These are phyloP conservation scores for Calonectria montana DNA, from an alignment of 2,329 filamentous ascomycete species.

Conservation along the genomic window DNA sequence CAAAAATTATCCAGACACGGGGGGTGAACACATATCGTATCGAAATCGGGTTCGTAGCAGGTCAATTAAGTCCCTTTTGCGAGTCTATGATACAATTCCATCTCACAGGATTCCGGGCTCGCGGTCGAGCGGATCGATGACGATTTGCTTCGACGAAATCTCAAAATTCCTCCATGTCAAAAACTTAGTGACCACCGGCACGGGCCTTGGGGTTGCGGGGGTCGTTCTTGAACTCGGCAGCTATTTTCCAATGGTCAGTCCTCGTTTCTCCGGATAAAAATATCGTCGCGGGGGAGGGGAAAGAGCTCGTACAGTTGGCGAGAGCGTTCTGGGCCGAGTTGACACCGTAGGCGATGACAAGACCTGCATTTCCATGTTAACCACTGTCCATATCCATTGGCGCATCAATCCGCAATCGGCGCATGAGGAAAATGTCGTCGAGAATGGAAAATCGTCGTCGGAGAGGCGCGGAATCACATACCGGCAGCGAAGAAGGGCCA, in stretches of 20 bases:
- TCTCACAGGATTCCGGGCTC: slow-evolving; percentile 36
- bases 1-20: slow-evolving; percentile 5
- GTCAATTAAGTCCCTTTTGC: slow-evolving; percentile 50
- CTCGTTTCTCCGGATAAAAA: not conserved
- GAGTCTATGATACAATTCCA: slow-evolving; percentile 58
- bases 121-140: slow-evolving; percentile 42
- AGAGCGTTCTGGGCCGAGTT: slow-evolving; percentile 84
- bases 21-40: slow-evolving; percentile 7
- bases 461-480: slow-evolving; percentile 64
- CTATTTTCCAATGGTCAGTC: slow-evolving; percentile 60
- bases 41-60: slow-evolving; percentile 40
- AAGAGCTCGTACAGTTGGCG: slow-evolving; percentile 74
- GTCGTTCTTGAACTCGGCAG: slow-evolving; percentile 97
- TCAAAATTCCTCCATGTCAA: slow-evolving; percentile 31
- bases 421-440: slow-evolving; percentile 20
- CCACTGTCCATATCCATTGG: slow-evolving; percentile 32
- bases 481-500: slow-evolving; percentile 94
- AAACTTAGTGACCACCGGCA: slow-evolving; percentile 58
- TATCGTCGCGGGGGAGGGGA: slow-evolving; percentile 8
- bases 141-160: slow-evolving; percentile 40
- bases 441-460: slow-evolving; percentile 23
- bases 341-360: slow-evolving; percentile 90
- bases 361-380: slow-evolving; percentile 64
- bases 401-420: slow-evolving; percentile 35
- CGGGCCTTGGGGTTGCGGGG: slow-evolving; percentile 82